phyloP scores from a whole-genome alignment of 73 alveolate species.

The Effrenium voratum region DNA sequence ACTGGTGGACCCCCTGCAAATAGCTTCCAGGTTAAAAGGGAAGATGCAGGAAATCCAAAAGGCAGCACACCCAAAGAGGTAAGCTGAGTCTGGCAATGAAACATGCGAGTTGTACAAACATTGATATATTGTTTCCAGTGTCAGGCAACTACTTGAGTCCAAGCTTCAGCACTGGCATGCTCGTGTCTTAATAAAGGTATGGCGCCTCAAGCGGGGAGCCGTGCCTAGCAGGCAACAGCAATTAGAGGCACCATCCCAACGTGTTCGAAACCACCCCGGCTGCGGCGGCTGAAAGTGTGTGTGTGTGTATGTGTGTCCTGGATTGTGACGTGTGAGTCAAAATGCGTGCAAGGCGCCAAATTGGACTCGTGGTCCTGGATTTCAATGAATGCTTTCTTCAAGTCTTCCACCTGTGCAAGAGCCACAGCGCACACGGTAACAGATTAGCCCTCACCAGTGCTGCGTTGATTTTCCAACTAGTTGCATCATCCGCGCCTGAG shows the following conservation, averaged over 20 bases:
- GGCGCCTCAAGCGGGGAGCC: no score
- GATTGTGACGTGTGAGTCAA: neutral
- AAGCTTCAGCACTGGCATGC: no score
- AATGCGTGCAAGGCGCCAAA: neutral
- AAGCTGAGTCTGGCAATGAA: no score
- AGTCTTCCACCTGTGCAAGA: constrained; percentile 8
- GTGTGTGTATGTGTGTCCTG: neutral
- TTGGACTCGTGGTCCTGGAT: constrained; percentile 42
- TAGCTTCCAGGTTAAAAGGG: no score
- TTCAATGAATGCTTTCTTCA: constrained; percentile 52
- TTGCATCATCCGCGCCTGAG: neutral
- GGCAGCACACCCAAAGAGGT: no score
- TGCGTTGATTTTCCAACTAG: neutral
- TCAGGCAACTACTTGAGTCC: no score
- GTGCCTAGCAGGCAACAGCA: neutral
- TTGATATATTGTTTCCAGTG: no score
- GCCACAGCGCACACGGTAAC: neutral
- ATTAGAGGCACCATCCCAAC: neutral
- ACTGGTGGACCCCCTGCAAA: no score
- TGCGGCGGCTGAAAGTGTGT: neutral
- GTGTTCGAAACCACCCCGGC: neutral
- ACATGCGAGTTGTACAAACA: no score
- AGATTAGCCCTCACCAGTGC: neutral
- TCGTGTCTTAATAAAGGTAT: no score
- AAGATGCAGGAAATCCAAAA: no score